A percentile compares a stretch with the other conserved stretches of the same genome.
Conservation (phyloP, 1,284 basidiomycete species). For the Malassezia slooffiae region DNA sequence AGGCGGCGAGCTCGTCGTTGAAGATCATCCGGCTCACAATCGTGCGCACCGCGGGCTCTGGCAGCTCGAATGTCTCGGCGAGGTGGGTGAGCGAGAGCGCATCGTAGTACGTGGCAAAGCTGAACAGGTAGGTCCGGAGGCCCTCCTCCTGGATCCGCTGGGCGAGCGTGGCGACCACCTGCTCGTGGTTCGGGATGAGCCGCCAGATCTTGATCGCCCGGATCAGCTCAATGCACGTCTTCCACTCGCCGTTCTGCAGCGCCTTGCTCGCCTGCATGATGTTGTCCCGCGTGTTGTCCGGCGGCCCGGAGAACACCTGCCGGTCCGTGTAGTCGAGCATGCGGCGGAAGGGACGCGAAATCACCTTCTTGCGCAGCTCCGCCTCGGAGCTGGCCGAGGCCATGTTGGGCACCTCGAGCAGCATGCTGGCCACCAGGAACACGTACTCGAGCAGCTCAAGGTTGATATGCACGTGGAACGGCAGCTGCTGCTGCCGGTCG, state of each 20-base stretch:
- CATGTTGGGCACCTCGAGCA: constrained; percentile 88
- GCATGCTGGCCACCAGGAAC: constrained; percentile 95
- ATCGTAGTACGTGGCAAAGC: constrained; percentile 89
- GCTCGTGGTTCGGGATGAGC: constrained; percentile 71
- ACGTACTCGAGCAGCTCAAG: constrained; percentile 93
- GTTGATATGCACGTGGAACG: constrained; percentile 99
- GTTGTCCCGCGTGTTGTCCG: constrained; percentile 95
- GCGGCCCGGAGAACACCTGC: constrained; percentile 94
- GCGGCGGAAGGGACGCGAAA: constrained; percentile 89
- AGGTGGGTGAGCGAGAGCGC: constrained; percentile 78
- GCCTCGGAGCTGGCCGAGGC: constrained; percentile 89
- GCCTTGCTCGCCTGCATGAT: constrained; percentile 99
- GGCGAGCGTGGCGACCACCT: constrained; percentile 88
- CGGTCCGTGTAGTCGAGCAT: constrained; percentile 93
- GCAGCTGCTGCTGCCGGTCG: constrained; percentile 86
- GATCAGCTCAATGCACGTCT: constrained; percentile 81
- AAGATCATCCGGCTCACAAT: constrained; percentile 98
- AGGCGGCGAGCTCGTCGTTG: constrained; percentile 88
- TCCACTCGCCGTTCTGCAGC: constrained; percentile 92
- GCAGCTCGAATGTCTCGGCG: constrained; percentile 73
- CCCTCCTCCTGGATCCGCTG: constrained; percentile 98
- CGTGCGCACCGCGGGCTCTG: constrained; percentile 69
- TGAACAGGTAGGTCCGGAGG: constrained; percentile 90
- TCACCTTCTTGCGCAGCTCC: constrained; percentile 60
- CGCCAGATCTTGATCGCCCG: constrained; percentile 96